These are phyloP conservation scores for Mycosphaerella sp. DNA, from an alignment of 2,329 filamentous ascomycete genomes.

Conservation along the genomic window DNA sequence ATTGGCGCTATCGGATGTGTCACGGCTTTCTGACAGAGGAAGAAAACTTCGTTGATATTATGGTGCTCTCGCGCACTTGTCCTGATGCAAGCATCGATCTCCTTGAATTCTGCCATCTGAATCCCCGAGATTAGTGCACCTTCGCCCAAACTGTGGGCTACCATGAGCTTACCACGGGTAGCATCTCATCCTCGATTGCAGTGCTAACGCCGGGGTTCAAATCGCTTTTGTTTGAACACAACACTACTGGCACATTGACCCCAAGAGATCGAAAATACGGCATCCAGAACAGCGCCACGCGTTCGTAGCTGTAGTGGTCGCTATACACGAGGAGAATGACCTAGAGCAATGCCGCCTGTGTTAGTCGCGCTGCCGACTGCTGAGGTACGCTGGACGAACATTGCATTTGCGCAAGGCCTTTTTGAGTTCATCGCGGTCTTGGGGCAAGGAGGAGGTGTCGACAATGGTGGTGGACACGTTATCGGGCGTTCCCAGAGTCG, in stretches of 20 bases:
- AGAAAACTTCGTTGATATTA: conserved; percentile 93
- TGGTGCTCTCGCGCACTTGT: conserved; percentile 86
- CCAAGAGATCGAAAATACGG: conserved; percentile 94
- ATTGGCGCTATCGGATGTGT: conserved; percentile 94
- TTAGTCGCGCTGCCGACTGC: not conserved
- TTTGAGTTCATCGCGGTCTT: conserved; percentile 81
- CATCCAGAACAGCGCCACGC: conserved; percentile 96
- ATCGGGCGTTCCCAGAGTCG: conserved; percentile 85
- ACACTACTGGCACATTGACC: conserved; percentile 95
- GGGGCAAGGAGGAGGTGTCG: conserved; percentile 90
- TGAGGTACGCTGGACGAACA: conserved; percentile 34
- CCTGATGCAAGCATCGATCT: conserved; percentile 96
- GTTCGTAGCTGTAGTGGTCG: conserved; percentile 98
- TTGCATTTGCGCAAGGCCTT: conserved; percentile 96
- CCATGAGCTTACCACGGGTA: conserved; percentile 56
- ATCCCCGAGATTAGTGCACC: not conserved
- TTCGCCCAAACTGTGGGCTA: not conserved
- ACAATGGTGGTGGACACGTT: conserved; percentile 97
- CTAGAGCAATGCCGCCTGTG: not conserved
- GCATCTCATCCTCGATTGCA: conserved; percentile 89
- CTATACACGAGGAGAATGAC: conserved; percentile 92
- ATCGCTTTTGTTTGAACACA: conserved; percentile 98
- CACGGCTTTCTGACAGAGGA: conserved; percentile 95
- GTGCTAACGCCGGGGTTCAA: conserved; percentile 65
- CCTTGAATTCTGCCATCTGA: conserved; percentile 90